Evolutionary conservation across 768 basidiomycete species (phyloP).

Genomic region (Mycena capillaripes): DNA sequence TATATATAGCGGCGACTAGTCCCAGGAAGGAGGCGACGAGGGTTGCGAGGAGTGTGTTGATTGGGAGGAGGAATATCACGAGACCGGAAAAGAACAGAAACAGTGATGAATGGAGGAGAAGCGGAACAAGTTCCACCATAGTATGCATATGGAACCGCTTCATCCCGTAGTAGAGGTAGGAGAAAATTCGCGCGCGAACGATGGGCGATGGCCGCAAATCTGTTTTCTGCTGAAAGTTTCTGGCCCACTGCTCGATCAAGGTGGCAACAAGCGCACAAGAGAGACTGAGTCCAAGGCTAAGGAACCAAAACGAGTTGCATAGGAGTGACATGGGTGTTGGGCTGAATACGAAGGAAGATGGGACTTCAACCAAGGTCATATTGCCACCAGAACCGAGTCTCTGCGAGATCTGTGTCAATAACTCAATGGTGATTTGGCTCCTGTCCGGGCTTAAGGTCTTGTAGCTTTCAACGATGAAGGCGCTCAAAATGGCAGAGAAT

Average conservation of each 20-base stretch:
- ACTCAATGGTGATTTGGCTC: background rate
- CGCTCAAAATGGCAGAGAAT: background rate
- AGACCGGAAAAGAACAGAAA: background rate
- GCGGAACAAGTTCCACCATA: background rate
- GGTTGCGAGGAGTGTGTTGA: background rate
- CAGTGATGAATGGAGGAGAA: background rate
- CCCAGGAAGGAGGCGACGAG: background rate
- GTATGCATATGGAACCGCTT: background rate
- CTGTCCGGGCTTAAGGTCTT: background rate
- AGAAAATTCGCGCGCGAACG: background rate
- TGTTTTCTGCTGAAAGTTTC: too few relatives aligned
- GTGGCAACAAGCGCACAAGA: too few relatives aligned
- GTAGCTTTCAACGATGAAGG: background rate
- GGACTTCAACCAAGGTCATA: background rate
- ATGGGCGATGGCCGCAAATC: too few relatives aligned
- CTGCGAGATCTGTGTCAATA: background rate
- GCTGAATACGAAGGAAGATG: too few relatives aligned
- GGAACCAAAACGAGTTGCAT: too few relatives aligned
- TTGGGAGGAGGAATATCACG: background rate
- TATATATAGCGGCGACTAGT: background rate
- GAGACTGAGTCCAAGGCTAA: too few relatives aligned
- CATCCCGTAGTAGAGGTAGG: background rate
- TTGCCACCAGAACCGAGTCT: background rate
- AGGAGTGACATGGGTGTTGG: too few relatives aligned
- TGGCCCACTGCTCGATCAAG: too few relatives aligned